A percentile compares a stretch with the other conserved stretches of the same genome.
phyloP scores from a whole-genome alignment of 306 rosid species.

The Trichosanthes truncata region DNA sequence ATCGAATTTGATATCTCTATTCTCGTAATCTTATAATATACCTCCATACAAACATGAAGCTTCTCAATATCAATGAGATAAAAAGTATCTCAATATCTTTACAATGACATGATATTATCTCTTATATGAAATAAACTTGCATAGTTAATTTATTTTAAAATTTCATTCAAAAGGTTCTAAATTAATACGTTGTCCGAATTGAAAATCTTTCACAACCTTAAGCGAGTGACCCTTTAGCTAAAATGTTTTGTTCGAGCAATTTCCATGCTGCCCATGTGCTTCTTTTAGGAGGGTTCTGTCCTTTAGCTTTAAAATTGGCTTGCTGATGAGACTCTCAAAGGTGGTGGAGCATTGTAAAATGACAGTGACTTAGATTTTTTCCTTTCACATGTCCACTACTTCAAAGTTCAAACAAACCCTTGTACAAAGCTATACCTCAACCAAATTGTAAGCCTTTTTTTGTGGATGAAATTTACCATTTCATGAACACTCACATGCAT shows the following conservation, averaged over 20 bases:
- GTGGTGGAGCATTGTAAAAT: not conserved
- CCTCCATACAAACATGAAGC: too few relatives aligned
- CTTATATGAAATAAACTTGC: too few relatives aligned
- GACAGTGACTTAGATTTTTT: not conserved
- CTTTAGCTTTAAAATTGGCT: not conserved
- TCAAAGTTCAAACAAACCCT: not conserved
- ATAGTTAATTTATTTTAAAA: too few relatives aligned
- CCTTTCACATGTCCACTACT: conserved; percentile 2
- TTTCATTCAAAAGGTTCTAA: too few relatives aligned
- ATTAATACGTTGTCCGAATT: too few relatives aligned
- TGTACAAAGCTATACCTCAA: not conserved
- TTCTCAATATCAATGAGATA: too few relatives aligned
- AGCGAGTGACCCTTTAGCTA: too few relatives aligned
- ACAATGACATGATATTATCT: too few relatives aligned
- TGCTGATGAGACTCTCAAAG: not conserved
- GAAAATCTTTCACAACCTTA: too few relatives aligned
- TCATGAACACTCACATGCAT: not conserved
- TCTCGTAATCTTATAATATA: too few relatives aligned
- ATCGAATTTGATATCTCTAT: not conserved
- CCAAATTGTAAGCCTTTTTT: not conserved
- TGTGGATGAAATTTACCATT: not conserved
- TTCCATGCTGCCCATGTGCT: not conserved
- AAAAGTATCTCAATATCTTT: too few relatives aligned
- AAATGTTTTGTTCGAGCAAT: not conserved
- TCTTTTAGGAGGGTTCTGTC: not conserved